Evolutionary conservation across 169 alveolate species (phyloP), one percentile per base, ranked within the genome.

Genomic region (Cryptosporidium sp.): DNA sequence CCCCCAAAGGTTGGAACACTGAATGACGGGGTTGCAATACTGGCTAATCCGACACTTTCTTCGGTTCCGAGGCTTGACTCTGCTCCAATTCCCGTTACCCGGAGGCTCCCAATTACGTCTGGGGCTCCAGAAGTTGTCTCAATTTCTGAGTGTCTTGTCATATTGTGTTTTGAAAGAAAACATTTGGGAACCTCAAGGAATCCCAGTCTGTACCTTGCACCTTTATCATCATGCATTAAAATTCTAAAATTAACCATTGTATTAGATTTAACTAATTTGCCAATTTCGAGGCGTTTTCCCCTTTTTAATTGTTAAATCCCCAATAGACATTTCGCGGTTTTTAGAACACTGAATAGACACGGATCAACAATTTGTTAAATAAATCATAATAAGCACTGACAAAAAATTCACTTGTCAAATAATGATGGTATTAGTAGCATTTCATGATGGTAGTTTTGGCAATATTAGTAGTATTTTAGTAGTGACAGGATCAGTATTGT

Each of bases 1-100:
- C 89, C 89, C 39, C 70, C 70, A 12, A 80, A 43, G 4, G 89
- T 80, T 62, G 89, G 89, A 21, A 80, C 29, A 59, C 75, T 80
- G 18, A 80, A 45, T n/a, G 89, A 7, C 14, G 89, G 89, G 51
- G 89, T 80, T 14, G 37, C 39, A 29, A 80, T 65, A 10, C 33
- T 39, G 50, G 65, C 67, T 33, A 14, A 7, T 2, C 50, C 71
- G 14, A 35, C 1, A 14, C 5, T 31, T 18, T n/a, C 48, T 5
- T 2, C 51, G 29, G 0, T 7, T 21, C 1, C 50, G 5, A 39
- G 50, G 16, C 71, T 37, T 23, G 51, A n/a, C 31, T 62, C n/a
- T 9, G 51, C 2, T 23, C 48, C 68, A 62, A 48, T 21, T n/a
- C 23, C 68, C 2, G 84, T 23, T 26, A 23, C 21, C 62, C 26